These are phyloP conservation scores for Setomelanomma holmii DNA, from an alignment of 2,329 filamentous ascomycete genomes.

Conservation along the genomic window DNA sequence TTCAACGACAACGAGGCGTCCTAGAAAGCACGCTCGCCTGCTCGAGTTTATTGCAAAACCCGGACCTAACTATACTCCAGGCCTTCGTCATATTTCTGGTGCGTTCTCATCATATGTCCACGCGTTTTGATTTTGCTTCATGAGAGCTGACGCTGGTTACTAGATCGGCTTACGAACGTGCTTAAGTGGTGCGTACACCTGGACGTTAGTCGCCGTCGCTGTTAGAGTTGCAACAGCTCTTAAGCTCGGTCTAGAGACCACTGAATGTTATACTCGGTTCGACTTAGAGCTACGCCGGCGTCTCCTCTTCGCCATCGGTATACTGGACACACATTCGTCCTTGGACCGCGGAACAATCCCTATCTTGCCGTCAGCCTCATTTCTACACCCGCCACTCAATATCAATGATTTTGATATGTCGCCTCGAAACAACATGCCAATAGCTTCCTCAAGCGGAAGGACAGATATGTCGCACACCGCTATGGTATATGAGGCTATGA, in stretches of 20 bases:
- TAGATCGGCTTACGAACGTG: conserved; percentile 12
- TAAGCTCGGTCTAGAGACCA: conserved; percentile 3
- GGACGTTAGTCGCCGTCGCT: conserved; percentile 14
- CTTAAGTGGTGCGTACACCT: conserved; percentile 9
- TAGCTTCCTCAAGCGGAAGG: neutral
- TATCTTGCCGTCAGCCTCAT: conserved; percentile 2
- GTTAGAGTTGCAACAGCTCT: conserved; percentile 13
- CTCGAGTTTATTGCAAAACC: conserved; percentile 6
- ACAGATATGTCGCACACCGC: conserved; percentile 10
- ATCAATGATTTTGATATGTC: neutral
- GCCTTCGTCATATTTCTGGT: conserved; percentile 18
- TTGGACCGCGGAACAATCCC: conserved; percentile 12
- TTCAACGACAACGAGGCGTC: neutral
- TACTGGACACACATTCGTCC: conserved; percentile 10
- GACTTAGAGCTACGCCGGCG: conserved; percentile 12
- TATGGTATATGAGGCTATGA: conserved; percentile 8
- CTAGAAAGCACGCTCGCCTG: conserved; percentile 1
- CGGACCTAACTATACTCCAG: conserved; percentile 3
- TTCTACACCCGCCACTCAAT: neutral
- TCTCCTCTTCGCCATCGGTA: conserved; percentile 8
- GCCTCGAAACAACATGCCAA: neutral
- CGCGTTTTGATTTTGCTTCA: neutral
- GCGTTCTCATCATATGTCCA: neutral
- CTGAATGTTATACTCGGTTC: neutral
- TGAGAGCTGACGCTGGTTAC: neutral